Percentiles rank a stretch among this genome's conserved stretches.
These are phyloP conservation scores for Rhytidhysteron rufulum DNA, from an alignment of 2,329 filamentous ascomycete species.

Conservation along the genomic window DNA sequence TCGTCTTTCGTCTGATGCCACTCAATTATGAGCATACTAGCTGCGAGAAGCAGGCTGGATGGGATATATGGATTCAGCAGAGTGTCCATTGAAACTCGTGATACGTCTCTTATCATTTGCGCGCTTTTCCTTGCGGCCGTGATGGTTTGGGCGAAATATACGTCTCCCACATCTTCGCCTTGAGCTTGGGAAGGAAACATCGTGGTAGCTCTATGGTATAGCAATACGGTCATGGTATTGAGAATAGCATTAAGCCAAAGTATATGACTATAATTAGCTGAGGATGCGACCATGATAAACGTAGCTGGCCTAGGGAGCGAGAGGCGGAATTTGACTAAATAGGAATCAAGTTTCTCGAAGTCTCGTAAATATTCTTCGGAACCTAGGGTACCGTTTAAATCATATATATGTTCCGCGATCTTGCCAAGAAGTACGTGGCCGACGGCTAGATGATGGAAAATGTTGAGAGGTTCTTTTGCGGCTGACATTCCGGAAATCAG, in stretches of 20 bases:
- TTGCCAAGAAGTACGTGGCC: slow-evolving; percentile 27
- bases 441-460: slow-evolving; percentile 20
- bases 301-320: slow-evolving; percentile 20
- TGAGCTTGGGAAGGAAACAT: background rate
- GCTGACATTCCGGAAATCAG: slow-evolving; percentile 12
- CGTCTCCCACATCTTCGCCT: slow-evolving; percentile 1
- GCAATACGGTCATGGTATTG: slow-evolving; percentile 19
- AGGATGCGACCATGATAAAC: slow-evolving; percentile 17
- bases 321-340: slow-evolving; percentile 22
- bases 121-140: slow-evolving; percentile 21
- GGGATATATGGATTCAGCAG: slow-evolving; percentile 22
- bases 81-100: slow-evolving; percentile 20
- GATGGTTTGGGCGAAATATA: slow-evolving; percentile 15
- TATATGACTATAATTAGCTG: slow-evolving; percentile 15
- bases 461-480: slow-evolving; percentile 12
- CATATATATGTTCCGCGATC: slow-evolving; percentile 22
- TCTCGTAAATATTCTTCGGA: slow-evolving; percentile 19
- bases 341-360: slow-evolving; percentile 20
- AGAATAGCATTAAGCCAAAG: slow-evolving; percentile 24
- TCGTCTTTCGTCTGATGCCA: slow-evolving; percentile 19
- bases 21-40: slow-evolving; percentile 23
- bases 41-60: slow-evolving; percentile 20
- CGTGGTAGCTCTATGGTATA: slow-evolving; percentile 17
- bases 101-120: slow-evolving; percentile 23
- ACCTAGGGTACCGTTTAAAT: slow-evolving; percentile 19